phyloP scores from a whole-genome alignment of 331 rosid genomes.

The Arachis monticola region DNA sequence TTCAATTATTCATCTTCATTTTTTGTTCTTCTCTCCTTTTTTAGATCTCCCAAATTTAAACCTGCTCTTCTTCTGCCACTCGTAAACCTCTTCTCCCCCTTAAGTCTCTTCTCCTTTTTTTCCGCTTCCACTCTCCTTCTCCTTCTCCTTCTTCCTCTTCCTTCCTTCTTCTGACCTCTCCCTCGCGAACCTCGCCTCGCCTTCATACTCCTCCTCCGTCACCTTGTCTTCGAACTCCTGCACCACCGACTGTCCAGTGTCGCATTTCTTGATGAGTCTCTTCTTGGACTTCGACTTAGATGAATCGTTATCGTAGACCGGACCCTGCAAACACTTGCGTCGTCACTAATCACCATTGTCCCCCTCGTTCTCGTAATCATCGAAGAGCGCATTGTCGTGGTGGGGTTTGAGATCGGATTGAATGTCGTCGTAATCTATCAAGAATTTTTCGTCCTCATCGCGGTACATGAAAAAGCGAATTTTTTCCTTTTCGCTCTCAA shows the following conservation, averaged over 20 bases:
- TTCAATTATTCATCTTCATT: too few species aligned
- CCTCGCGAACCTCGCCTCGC: slow-evolving; percentile 46
- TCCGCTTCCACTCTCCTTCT: slow-evolving; percentile 46
- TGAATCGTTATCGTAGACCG: slow-evolving; percentile 67
- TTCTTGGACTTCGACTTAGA: slow-evolving; percentile 76
- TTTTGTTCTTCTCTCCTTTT: slow-evolving; percentile 39
- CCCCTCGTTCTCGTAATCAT: slow-evolving; percentile 63
- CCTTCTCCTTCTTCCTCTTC: slow-evolving; percentile 64
- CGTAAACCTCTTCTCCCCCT: slow-evolving; percentile 70
- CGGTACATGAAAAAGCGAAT: slow-evolving; percentile 37
- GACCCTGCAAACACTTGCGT: slow-evolving; percentile 74
- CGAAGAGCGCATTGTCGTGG: slow-evolving; percentile 38
- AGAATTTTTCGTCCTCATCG: slow-evolving; percentile 94
- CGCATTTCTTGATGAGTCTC: slow-evolving; percentile 83
- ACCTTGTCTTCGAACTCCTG: slow-evolving; percentile 63
- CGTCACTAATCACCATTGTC: slow-evolving; percentile 61
- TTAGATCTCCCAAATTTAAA: slow-evolving; percentile 52
- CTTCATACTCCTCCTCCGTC: slow-evolving; percentile 48
- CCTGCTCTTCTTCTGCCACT: slow-evolving; percentile 45
- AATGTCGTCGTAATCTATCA: slow-evolving; percentile 85
- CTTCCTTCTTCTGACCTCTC: slow-evolving; percentile 53
- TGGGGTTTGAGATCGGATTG: slow-evolving; percentile 80
- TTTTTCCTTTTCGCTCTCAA: too few species aligned
- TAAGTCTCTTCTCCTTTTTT: slow-evolving; percentile 76
- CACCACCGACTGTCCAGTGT: slow-evolving; percentile 47